These are phyloP conservation scores for Melampsora allii-populina DNA, from an alignment of 1,284 basidiomycete genomes.

Conservation along the genomic window DNA sequence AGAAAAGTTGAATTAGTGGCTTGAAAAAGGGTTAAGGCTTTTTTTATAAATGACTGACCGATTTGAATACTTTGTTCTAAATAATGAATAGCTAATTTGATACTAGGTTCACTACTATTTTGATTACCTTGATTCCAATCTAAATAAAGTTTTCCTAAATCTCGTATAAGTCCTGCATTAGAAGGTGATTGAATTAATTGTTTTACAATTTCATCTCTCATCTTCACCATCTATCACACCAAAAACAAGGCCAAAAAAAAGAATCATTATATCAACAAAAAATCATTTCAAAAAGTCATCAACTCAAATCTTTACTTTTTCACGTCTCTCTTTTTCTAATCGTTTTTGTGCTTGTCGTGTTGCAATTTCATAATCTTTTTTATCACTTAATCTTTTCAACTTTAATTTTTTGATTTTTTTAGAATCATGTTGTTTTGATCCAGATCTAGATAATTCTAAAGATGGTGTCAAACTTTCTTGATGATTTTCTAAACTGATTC, in stretches of 20 bases:
- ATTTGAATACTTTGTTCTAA: slow-evolving; percentile 36
- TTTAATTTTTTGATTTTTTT: slow-evolving; percentile 28
- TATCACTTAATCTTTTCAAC: slow-evolving; percentile 4
- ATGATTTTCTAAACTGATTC: not conserved
- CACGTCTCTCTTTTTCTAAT: slow-evolving; percentile 25
- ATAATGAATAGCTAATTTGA: slow-evolving; percentile 36
- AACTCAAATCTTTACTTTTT: no score
- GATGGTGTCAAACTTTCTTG: not conserved
- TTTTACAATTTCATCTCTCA: slow-evolving; percentile 20
- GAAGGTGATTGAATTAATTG: slow-evolving; percentile 16
- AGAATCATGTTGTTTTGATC: not conserved
- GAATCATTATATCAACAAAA: not conserved
- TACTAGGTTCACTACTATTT: slow-evolving; percentile 31
- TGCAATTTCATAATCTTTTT: slow-evolving; percentile 22
- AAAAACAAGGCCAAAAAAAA: not conserved
- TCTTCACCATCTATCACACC: slow-evolving; percentile 14
- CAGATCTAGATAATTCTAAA: not conserved
- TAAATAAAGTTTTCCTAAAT: slow-evolving; percentile 32
- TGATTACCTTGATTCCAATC: slow-evolving; percentile 15
- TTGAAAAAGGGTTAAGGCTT: no score
- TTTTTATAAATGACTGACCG: no score
- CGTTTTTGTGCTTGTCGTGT: slow-evolving; percentile 22
- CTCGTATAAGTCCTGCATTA: slow-evolving; percentile 17
- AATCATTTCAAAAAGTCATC: not conserved
- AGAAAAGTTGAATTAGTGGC: no score